Conservation (phyloP, 2,329 filamentous ascomycete species). For the Ophiocordyceps robertsii region DNA sequence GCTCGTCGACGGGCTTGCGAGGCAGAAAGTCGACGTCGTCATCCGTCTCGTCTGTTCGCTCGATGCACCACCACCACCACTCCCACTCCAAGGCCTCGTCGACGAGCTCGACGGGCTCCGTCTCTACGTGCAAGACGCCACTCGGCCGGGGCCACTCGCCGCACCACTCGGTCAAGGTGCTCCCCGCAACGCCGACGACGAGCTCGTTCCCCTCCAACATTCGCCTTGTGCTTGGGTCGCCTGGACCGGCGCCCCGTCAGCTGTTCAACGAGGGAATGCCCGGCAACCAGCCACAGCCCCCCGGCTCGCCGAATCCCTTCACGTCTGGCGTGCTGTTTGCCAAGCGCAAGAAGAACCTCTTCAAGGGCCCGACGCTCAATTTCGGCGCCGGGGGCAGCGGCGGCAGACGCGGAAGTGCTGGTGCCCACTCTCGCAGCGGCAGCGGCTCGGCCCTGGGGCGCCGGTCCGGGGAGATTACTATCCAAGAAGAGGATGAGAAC, state of each 20-base stretch:
- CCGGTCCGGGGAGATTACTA: slow-evolving; percentile 62
- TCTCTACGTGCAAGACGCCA: slow-evolving; percentile 56
- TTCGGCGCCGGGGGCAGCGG: slow-evolving; percentile 27
- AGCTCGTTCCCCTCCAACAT: slow-evolving; percentile 73
- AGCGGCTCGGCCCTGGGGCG: slow-evolving; percentile 52
- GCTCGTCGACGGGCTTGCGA: slow-evolving; percentile 68
- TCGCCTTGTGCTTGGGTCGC: slow-evolving; percentile 56
- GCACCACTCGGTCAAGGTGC: slow-evolving; percentile 86
- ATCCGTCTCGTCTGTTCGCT: slow-evolving; percentile 84
- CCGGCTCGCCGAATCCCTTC: slow-evolving; percentile 44
- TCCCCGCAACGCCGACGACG: slow-evolving; percentile 73
- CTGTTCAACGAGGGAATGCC: slow-evolving; percentile 48
- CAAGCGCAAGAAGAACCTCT: slow-evolving; percentile 66
- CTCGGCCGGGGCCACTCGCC: slow-evolving; percentile 57
- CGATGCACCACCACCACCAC: slow-evolving; percentile 75
- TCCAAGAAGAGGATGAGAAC: slow-evolving; percentile 51
- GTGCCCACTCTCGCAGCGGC: slow-evolving; percentile 39
- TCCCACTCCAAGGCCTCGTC: slow-evolving; percentile 91
- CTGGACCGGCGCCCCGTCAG: slow-evolving; percentile 34
- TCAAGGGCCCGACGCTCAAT: slow-evolving; percentile 64
- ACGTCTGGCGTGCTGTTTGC: slow-evolving; percentile 60
- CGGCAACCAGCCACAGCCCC: slow-evolving; percentile 25
- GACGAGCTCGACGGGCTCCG: slow-evolving; percentile 68
- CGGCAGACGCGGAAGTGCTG: slow-evolving; percentile 23
- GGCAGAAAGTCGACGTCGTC: slow-evolving; percentile 94